phyloP scores from a whole-genome alignment of 345 rosid genomes.

The Trapa incisa region DNA sequence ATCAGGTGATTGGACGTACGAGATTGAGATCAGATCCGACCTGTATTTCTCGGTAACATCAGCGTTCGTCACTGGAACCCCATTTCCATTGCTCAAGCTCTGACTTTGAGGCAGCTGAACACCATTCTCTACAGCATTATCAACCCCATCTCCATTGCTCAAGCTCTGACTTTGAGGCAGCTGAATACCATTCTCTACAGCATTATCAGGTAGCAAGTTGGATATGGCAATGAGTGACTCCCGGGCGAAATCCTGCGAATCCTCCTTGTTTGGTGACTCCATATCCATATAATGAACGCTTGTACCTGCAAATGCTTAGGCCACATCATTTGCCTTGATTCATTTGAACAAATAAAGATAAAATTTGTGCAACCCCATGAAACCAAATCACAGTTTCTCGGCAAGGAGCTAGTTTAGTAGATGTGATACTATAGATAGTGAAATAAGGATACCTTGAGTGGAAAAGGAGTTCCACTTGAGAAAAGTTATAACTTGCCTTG shows the following conservation, averaged over 20 bases:
- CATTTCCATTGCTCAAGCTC: not conserved
- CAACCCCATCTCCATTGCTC: not conserved
- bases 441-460: too few species aligned
- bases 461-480: too few species aligned
- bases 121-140: not conserved
- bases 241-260: conserved; percentile 7
- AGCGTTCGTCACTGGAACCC: not conserved
- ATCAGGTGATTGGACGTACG: conserved; percentile 1
- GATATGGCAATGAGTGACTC: conserved; percentile 14
- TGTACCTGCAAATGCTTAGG: conserved; percentile 1
- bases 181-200: not conserved
- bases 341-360: not conserved
- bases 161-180: not conserved
- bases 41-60: conserved; percentile 10
- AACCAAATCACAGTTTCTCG: not conserved
- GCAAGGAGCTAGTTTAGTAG: not conserved
- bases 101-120: not conserved
- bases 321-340: not conserved
- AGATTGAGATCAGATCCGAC: conserved; percentile 15
- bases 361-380: not conserved
- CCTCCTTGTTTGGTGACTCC: conserved; percentile 7
- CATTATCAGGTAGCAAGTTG: not conserved
- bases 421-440: too few species aligned
- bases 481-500: too few species aligned
- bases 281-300: conserved; percentile 4